Conservation (phyloP, 2,329 filamentous ascomycete genomes). For the Diaporthe aspalathi region DNA sequence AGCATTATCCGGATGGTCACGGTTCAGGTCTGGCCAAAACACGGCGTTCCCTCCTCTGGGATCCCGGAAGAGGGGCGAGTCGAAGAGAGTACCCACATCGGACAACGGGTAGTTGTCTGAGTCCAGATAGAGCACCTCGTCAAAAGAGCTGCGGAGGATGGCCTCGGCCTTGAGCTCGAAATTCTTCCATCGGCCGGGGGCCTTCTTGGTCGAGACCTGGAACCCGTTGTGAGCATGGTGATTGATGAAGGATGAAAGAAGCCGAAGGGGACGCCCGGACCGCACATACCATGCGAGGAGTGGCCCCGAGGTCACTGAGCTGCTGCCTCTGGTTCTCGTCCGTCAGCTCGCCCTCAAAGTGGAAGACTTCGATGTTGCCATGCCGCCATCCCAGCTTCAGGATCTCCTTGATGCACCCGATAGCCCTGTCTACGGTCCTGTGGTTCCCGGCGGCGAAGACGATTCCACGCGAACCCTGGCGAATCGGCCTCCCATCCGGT, state of each 20-base stretch:
- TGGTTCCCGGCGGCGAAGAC: constrained; percentile 38
- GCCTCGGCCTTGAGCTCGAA: constrained; percentile 39
- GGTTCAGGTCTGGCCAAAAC: constrained; percentile 39
- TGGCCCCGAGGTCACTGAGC: constrained; percentile 32
- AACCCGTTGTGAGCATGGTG: neutral
- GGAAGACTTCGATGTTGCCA: constrained; percentile 36
- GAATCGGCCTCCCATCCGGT: constrained; percentile 9
- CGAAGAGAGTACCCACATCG: constrained; percentile 28
- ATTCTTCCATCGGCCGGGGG: constrained; percentile 38
- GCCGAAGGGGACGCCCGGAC: too few species aligned
- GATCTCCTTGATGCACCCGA: constrained; percentile 33
- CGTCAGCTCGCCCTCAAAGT: constrained; percentile 38
- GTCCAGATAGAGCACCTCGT: constrained; percentile 40
- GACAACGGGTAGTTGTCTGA: constrained; percentile 39
- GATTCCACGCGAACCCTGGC: constrained; percentile 31
- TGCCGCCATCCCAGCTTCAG: constrained; percentile 36
- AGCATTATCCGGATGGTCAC: constrained; percentile 39
- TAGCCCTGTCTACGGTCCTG: constrained; percentile 32
- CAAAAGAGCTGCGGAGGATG: constrained; percentile 36
- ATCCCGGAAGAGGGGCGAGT: constrained; percentile 30
- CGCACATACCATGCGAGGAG: constrained; percentile 31
- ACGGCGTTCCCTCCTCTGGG: constrained; percentile 26
- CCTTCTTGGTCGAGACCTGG: constrained; percentile 36
- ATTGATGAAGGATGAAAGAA: too few species aligned
- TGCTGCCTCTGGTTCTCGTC: constrained; percentile 24